Percentiles rank a stretch among this genome's conserved stretches.
Evolutionary conservation across 1,284 basidiomycete genomes (phyloP).

Genomic region (Earliella scabrosa): DNA sequence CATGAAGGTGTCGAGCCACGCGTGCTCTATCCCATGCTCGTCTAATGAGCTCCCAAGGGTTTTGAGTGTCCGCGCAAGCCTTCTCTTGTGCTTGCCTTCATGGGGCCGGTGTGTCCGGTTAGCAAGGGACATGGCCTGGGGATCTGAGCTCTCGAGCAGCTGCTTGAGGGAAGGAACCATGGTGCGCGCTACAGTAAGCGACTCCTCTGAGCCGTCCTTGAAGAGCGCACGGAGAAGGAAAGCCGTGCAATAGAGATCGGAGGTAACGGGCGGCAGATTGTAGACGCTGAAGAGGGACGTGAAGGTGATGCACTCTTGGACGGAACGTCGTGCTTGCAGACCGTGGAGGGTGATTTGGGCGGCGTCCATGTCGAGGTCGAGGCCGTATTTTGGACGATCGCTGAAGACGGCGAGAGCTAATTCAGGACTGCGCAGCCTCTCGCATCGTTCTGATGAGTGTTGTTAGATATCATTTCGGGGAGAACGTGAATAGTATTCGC

Average conservation of each 20-base stretch:
- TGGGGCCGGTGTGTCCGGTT: constrained; percentile 25
- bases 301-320: constrained; percentile 50
- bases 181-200: constrained; percentile 45
- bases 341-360: constrained; percentile 52
- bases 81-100: constrained; percentile 32
- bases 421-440: constrained; percentile 54
- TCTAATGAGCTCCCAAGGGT: constrained; percentile 33
- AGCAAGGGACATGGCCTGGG: constrained; percentile 32
- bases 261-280: constrained; percentile 51
- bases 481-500: too few species aligned
- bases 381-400: constrained; percentile 60
- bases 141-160: constrained; percentile 35
- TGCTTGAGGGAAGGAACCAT: constrained; percentile 46
- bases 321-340: constrained; percentile 49
- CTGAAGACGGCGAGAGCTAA: constrained; percentile 65
- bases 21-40: constrained; percentile 27
- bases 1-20: constrained; percentile 35
- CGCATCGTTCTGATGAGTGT: constrained; percentile 54
- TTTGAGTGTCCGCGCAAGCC: constrained; percentile 34
- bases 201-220: constrained; percentile 37
- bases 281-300: constrained; percentile 58
- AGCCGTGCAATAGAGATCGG: constrained; percentile 60
- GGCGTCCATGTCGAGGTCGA: constrained; percentile 54
- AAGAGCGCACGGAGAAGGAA: constrained; percentile 61
- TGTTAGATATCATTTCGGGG: not conserved